Base-by-base conservation (phyloP, 176 grass and related monocot genomes). In the Zoysia japonica region DNA sequence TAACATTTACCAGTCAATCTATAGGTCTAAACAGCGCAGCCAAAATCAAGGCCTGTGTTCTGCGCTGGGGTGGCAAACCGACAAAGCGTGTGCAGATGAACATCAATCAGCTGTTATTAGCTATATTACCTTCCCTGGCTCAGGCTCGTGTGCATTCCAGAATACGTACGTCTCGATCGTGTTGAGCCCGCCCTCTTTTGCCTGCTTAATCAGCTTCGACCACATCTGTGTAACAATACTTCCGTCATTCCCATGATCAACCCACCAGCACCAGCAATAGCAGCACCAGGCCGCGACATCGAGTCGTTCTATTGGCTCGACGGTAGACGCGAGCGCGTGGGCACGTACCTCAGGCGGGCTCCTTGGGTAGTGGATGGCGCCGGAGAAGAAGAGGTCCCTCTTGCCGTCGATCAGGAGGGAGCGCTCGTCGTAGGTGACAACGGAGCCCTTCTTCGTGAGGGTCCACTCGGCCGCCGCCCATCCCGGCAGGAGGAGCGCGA, bases 101-200 rank as follows among this genome's bases (percentile, higher is more conserved):
- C 35, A 37, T 38, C 37, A 50, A 36, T 50, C 61, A 62, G 61
- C 11, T 64, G 55, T 57, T 47, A 7, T 80, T 92, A 97, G 91
- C 87, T 97, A 19, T 47, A 7, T 80, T 92, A 97, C 94, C 87
- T 97, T 84, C 3, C 88, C 92, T 2, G 62, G 68, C 56, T 81
- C 87, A 3, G 92, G 90, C 75, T 98, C 95, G n/a, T 94, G 95
- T 45, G 74, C 81, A 38, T 98, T 98, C 95, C 92, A 98, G 82
- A 98, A 94, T 17, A 90, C 80, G 57, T 94, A 98, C 17, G 90
- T 98, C 72, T 91, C 86, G 82, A 98, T 98, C 60, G 81, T 85
- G 74, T 98, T 98, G 70, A 98, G 74, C 7, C 95, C 95, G 4
- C 95, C 95, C 12, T 81, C 62, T 74, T 90, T 90, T 6, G 95